Conservation (phyloP, 768 basidiomycete species). For the Trametes cingulata region DNA sequence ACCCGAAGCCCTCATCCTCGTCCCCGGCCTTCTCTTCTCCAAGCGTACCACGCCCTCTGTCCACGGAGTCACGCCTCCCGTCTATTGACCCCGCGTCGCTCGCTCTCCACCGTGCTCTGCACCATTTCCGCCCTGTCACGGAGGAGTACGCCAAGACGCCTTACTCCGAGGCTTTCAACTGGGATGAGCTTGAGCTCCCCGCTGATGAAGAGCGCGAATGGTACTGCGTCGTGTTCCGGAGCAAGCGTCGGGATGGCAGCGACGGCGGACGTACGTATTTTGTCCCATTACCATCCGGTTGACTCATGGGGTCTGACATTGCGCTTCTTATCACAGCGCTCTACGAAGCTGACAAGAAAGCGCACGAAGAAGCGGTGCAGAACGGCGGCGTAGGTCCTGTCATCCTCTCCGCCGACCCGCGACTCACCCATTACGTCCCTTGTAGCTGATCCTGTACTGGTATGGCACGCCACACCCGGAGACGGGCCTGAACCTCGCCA, state of each 20-base stretch:
- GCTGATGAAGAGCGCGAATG: slow-evolving; percentile 77
- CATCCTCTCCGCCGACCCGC: neutral
- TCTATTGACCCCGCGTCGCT: slow-evolving; percentile 84
- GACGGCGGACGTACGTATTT: slow-evolving; percentile 59
- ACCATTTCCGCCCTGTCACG: slow-evolving; percentile 65
- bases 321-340: slow-evolving; percentile 49
- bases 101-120: slow-evolving; percentile 83
- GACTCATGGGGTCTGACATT: neutral
- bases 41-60: slow-evolving; percentile 40
- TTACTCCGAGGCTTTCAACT: slow-evolving; percentile 87
- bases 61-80: slow-evolving; percentile 77
- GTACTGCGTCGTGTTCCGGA: slow-evolving; percentile 92
- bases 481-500: slow-evolving; percentile 87
- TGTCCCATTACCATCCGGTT: neutral
- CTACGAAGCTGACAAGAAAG: slow-evolving; percentile 82
- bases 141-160: slow-evolving; percentile 59
- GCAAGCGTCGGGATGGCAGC: slow-evolving; percentile 69
- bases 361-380: slow-evolving; percentile 90
- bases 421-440: slow-evolving; percentile 12
- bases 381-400: slow-evolving; percentile 72
- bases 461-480: slow-evolving; percentile 78
- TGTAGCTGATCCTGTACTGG: slow-evolving; percentile 88
- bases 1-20: slow-evolving; percentile 16
- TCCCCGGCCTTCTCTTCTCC: slow-evolving; percentile 23
- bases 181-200: slow-evolving; percentile 69